Evolutionary conservation across 2,329 filamentous ascomycete genomes (phyloP).

Genomic region (Diaporthe eres): DNA sequence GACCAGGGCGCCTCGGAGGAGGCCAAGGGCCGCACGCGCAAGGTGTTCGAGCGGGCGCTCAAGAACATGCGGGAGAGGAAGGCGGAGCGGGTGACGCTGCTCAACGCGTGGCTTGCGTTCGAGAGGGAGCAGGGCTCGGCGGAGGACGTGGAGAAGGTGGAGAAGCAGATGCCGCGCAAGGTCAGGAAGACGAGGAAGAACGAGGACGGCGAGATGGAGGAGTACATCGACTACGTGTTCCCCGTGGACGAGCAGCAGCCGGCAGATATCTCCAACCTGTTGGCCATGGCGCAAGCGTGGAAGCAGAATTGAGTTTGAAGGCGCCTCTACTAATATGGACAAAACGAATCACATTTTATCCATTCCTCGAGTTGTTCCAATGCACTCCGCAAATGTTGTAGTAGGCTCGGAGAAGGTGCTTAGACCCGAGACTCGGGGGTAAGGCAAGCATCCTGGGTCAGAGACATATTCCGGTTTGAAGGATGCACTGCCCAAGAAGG

Average conservation of each 20-base stretch:
- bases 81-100: constrained; percentile 91
- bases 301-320: constrained; percentile 69
- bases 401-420: no score
- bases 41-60: constrained; percentile 88
- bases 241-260: constrained; percentile 92
- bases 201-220: constrained; percentile 94
- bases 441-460: neutral
- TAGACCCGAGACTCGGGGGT: neutral
- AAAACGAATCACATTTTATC: neutral
- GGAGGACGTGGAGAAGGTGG: constrained; percentile 84
- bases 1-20: constrained; percentile 82
- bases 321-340: neutral
- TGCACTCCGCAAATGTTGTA: neutral
- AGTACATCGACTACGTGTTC: constrained; percentile 98
- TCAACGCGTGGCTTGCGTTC: constrained; percentile 94
- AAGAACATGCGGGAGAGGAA: constrained; percentile 91
- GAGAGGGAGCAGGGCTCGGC: constrained; percentile 85
- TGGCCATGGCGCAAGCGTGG: constrained; percentile 91
- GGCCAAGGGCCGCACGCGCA: constrained; percentile 85
- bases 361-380: no score
- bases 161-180: constrained; percentile 93
- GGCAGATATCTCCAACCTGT: constrained; percentile 84
- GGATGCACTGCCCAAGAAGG: neutral
- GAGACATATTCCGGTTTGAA: neutral
- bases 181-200: constrained; percentile 93